These are phyloP conservation scores for Candida tetrigidarum DNA, from an alignment of 1,139 yeast species.

Conservation along the genomic window DNA sequence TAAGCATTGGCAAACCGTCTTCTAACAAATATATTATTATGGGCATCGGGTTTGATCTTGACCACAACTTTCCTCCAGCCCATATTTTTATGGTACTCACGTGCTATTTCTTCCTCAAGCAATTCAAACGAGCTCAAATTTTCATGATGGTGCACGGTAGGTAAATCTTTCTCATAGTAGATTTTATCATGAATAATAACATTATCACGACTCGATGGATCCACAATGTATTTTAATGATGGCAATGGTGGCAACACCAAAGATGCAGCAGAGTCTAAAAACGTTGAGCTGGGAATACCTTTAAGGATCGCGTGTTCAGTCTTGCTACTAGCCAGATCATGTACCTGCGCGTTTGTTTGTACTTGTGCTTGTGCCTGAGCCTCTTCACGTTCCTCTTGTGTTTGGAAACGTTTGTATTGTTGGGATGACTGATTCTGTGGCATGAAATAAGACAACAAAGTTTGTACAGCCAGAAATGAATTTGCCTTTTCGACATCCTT, in stretches of 20 bases:
- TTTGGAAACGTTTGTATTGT: slow-evolving; percentile 36
- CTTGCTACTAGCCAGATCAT: background rate
- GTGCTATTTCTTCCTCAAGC: slow-evolving; percentile 82
- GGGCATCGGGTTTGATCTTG: slow-evolving; percentile 89
- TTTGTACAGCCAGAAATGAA: slow-evolving; percentile 41
- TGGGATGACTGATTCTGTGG: slow-evolving; percentile 39
- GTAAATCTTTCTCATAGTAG: slow-evolving; percentile 41
- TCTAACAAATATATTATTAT: slow-evolving; percentile 89
- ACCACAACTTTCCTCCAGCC: slow-evolving; percentile 94
- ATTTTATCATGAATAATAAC: slow-evolving; percentile 47
- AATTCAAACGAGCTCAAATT: slow-evolving; percentile 24
- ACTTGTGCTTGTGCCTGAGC: too few relatives aligned
- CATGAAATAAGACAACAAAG: slow-evolving; percentile 47
- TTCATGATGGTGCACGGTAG: slow-evolving; percentile 15
- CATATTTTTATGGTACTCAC: slow-evolving; percentile 86
- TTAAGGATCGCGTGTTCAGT: slow-evolving; percentile 7
- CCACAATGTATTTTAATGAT: slow-evolving; percentile 65
- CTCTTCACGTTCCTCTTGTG: too few relatives aligned
- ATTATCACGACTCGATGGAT: slow-evolving; percentile 50
- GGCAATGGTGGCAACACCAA: slow-evolving; percentile 90
- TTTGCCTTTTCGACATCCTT: slow-evolving; percentile 13
- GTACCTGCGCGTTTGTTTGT: too few relatives aligned
- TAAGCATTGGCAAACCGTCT: slow-evolving; percentile 91
- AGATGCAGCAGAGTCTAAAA: slow-evolving; percentile 82
- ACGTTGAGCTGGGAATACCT: slow-evolving; percentile 68